These are phyloP conservation scores for Claviceps sp. DNA, from an alignment of 2,329 filamentous ascomycete species.

Conservation along the genomic window DNA sequence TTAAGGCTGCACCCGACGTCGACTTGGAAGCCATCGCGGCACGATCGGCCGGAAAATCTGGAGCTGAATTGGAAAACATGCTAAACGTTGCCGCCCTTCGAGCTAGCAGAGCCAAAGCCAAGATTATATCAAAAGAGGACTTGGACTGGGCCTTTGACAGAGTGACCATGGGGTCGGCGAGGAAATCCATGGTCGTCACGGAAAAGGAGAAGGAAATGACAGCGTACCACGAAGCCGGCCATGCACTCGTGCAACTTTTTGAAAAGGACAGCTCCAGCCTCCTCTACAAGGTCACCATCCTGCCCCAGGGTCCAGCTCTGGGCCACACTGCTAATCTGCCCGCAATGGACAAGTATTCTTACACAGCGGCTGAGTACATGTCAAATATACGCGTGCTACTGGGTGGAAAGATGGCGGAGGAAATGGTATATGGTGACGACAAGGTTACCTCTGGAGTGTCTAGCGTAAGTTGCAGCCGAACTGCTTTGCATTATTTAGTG, in stretches of 20 bases:
- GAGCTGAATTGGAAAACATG: slow-evolving; percentile 90
- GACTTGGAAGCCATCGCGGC: slow-evolving; percentile 74
- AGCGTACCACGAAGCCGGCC: slow-evolving; percentile 93
- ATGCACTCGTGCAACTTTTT: slow-evolving; percentile 80
- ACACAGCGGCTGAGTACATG: slow-evolving; percentile 72
- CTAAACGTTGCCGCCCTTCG: slow-evolving; percentile 92
- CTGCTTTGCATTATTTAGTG: neutral
- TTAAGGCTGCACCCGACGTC: slow-evolving; percentile 67
- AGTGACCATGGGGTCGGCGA: slow-evolving; percentile 92
- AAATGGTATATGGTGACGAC: slow-evolving; percentile 82
- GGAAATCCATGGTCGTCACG: slow-evolving; percentile 76
- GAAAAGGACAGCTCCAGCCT: slow-evolving; percentile 56
- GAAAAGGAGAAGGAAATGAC: slow-evolving; percentile 91
- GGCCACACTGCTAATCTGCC: slow-evolving; percentile 82
- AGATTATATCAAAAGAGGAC: slow-evolving; percentile 61
- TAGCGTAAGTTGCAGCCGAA: slow-evolving; percentile 37
- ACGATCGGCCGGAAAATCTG: slow-evolving; percentile 82
- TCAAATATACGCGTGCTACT: slow-evolving; percentile 68
- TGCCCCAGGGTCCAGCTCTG: slow-evolving; percentile 74
- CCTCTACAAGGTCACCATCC: slow-evolving; percentile 94
- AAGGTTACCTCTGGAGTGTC: slow-evolving; percentile 84
- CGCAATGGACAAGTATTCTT: slow-evolving; percentile 84
- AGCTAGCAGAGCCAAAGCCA: slow-evolving; percentile 76
- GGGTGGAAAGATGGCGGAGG: slow-evolving; percentile 80
- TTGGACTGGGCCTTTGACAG: slow-evolving; percentile 98